Percentiles rank a stretch among this genome's conserved stretches.
Evolutionary conservation across 305 asterid species (phyloP).

Genomic region (Fraxinus dipetala): DNA sequence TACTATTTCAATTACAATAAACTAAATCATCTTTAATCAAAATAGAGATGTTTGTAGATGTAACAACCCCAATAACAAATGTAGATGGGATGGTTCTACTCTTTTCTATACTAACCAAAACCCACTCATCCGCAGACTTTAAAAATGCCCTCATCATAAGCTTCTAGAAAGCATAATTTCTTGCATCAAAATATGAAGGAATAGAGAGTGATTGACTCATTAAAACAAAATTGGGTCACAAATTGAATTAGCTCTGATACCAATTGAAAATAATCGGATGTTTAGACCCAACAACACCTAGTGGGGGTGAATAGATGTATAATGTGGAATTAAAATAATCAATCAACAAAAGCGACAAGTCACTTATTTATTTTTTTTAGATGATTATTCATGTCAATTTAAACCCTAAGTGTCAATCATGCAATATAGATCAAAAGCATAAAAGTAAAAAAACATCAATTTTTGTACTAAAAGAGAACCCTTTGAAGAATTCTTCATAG

Average conservation of each 20-base stretch:
- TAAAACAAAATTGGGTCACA: too few relatives aligned
- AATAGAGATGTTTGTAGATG: not conserved
- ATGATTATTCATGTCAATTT: too few relatives aligned
- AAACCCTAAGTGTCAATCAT: too few relatives aligned
- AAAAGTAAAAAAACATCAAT: not conserved
- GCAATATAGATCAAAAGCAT: too few relatives aligned
- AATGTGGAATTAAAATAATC: not conserved
- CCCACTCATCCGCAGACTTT: not conserved
- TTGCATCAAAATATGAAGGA: not conserved
- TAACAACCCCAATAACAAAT: not conserved
- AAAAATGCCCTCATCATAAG: not conserved
- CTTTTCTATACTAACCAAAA: too few relatives aligned
- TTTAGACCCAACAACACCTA: too few relatives aligned
- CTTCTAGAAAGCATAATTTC: not conserved
- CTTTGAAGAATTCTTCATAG: not conserved
- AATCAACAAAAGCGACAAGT: too few relatives aligned
- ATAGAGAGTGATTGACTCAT: not conserved
- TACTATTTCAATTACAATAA: not conserved
- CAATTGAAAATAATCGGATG: not conserved
- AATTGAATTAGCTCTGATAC: not conserved
- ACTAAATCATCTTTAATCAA: not conserved
- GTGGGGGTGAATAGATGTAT: not conserved
- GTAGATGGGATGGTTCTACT: too few relatives aligned
- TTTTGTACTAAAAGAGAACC: not conserved
- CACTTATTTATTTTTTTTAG: too few relatives aligned